Evolutionary conservation across 306 rosid genomes (phyloP).

Genomic region (Quillaja saponaria): DNA sequence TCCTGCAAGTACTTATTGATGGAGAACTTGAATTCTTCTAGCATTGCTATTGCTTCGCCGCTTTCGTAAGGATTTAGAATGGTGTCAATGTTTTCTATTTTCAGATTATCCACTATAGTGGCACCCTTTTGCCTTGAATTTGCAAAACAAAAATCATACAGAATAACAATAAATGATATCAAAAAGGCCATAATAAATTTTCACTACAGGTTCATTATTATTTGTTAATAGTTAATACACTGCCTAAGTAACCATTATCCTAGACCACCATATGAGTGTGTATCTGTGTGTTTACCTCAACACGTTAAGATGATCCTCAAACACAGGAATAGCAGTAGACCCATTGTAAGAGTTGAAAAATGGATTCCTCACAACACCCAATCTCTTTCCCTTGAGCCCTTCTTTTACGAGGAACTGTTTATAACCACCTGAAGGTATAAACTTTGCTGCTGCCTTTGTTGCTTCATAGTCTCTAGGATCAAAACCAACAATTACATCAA

Average conservation of each 20-base stretch:
- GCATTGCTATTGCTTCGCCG: constrained; percentile 26
- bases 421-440: constrained; percentile 59
- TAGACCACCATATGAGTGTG: neutral
- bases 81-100: constrained; percentile 28
- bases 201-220: too few species aligned
- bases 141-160: neutral
- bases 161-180: too few species aligned
- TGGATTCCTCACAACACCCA: constrained; percentile 62
- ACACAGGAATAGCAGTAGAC: constrained; percentile 39
- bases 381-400: constrained; percentile 66
- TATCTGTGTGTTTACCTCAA: constrained; percentile 38
- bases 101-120: constrained; percentile 45
- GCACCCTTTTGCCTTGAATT: constrained; percentile 64
- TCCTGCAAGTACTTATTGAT: constrained; percentile 31
- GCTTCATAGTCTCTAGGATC: constrained; percentile 59
- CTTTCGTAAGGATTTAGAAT: constrained; percentile 20
- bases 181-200: too few species aligned
- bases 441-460: constrained; percentile 45
- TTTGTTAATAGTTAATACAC: too few species aligned
- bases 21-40: constrained; percentile 34
- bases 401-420: constrained; percentile 50
- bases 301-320: constrained; percentile 44
- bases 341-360: constrained; percentile 38
- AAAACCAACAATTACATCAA: constrained; percentile 67
- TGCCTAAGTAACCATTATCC: neutral